Conservation (phyloP, 805 yeast genomes). For the Blastobotrys mokoenaii region DNA sequence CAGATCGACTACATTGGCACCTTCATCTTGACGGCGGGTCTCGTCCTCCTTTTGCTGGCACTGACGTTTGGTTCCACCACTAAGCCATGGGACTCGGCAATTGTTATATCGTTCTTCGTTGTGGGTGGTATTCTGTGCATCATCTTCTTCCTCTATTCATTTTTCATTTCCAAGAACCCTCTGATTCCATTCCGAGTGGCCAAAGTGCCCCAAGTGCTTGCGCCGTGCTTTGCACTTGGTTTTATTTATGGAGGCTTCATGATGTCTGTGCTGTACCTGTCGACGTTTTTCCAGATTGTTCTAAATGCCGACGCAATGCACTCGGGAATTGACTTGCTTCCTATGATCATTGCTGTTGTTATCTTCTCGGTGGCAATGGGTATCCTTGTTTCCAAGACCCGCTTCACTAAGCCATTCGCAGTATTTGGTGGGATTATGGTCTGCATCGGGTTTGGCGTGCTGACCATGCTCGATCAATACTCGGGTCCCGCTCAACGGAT, state of each 20-base stretch:
- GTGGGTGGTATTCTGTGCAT: constrained; percentile 36
- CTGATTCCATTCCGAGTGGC: constrained; percentile 22
- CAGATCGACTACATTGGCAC: constrained; percentile 45
- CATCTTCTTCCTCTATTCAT: constrained; percentile 29
- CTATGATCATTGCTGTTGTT: constrained; percentile 37
- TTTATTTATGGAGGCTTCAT: constrained; percentile 41
- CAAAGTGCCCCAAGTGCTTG: constrained; percentile 6
- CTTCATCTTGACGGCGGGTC: constrained; percentile 28
- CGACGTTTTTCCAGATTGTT: constrained; percentile 41
- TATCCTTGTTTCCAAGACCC: constrained; percentile 33
- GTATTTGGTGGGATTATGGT: constrained; percentile 30
- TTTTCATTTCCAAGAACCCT: constrained; percentile 31
- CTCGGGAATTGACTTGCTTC: constrained; percentile 34
- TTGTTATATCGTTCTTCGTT: constrained; percentile 7
- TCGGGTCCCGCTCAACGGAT: constrained; percentile 25
- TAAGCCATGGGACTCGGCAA: constrained; percentile 10
- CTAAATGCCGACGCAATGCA: constrained; percentile 32
- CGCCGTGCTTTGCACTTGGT: constrained; percentile 31
- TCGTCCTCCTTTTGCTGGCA: constrained; percentile 8
- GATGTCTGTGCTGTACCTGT: constrained; percentile 38
- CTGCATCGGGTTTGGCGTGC: constrained; percentile 37
- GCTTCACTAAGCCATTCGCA: constrained; percentile 36
- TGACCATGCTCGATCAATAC: constrained; percentile 33
- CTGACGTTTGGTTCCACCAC: constrained; percentile 9
- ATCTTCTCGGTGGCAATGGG: constrained; percentile 29